These are phyloP conservation scores for Stagonosporopsis rhizophila DNA, from an alignment of 2,329 filamentous ascomycete genomes.

Conservation along the genomic window DNA sequence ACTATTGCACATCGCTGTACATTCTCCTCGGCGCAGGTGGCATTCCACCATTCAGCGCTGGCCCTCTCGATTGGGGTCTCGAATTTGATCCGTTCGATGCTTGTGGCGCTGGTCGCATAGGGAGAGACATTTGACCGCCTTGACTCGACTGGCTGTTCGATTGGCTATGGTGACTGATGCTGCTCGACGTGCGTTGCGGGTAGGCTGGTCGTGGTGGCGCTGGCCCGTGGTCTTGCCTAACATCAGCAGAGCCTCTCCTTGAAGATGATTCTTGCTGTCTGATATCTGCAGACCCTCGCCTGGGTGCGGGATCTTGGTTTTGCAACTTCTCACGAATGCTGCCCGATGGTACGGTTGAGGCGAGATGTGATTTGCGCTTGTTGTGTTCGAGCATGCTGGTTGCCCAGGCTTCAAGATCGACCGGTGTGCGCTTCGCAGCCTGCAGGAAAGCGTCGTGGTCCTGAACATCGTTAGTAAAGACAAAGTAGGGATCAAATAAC, in stretches of 20 bases:
- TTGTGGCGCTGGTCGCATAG: conserved; percentile 54
- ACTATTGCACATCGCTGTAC: conserved; percentile 43
- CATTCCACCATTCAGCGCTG: conserved; percentile 34
- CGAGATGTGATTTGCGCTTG: conserved; percentile 93
- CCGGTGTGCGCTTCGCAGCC: conserved; percentile 94
- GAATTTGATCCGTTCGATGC: conserved; percentile 37
- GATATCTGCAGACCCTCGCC: conserved; percentile 32
- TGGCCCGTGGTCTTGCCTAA: conserved; percentile 31
- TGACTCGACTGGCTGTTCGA: conserved; percentile 19
- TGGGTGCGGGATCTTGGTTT: conserved; percentile 41
- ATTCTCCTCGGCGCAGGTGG: conserved; percentile 42
- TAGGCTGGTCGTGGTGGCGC: conserved; percentile 50
- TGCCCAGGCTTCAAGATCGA: conserved; percentile 93
- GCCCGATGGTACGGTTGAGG: conserved; percentile 77
- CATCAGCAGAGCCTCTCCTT: conserved; percentile 32
- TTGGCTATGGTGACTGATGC: conserved; percentile 38
- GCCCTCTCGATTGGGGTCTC: conserved; percentile 33
- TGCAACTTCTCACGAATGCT: conserved; percentile 49
- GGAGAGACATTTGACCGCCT: conserved; percentile 50
- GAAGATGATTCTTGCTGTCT: conserved; percentile 40
- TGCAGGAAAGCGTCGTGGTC: conserved; percentile 94
- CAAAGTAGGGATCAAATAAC: background rate
- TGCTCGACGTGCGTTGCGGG: conserved; percentile 54
- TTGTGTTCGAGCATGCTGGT: conserved; percentile 92
- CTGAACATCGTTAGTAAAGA: conserved; percentile 55